These are phyloP conservation scores for Pythium inflatum DNA, from an alignment of 352 stramenopile genomes.

Conservation along the genomic window DNA sequence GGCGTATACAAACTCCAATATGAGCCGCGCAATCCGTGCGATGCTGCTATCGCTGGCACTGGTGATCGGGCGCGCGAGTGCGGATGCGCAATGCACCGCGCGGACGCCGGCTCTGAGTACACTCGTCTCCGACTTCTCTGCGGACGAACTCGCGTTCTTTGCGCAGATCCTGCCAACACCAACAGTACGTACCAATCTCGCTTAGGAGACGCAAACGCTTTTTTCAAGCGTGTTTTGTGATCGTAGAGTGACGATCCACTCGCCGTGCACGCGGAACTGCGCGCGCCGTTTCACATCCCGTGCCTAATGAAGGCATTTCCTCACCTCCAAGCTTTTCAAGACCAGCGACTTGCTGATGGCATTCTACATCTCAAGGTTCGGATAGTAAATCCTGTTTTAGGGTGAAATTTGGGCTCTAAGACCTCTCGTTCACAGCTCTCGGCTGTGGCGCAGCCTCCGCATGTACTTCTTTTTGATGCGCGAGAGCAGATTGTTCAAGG, in stretches of 20 bases:
- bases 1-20: no score
- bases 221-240: no score
- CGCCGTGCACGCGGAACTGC: slow-evolving; percentile 37
- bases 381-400: background rate
- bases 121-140: no score
- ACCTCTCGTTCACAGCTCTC: slow-evolving; percentile 36
- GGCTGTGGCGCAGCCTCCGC: slow-evolving; percentile 46
- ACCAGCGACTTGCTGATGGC: slow-evolving; percentile 7
- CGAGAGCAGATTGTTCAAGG: slow-evolving; percentile 36
- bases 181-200: no score
- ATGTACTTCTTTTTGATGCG: slow-evolving; percentile 48
- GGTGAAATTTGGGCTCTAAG: background rate
- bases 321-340: slow-evolving; percentile 37
- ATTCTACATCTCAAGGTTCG: slow-evolving; percentile 10
- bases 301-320: slow-evolving; percentile 45
- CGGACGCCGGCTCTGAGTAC: no score
- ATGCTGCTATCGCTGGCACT: no score
- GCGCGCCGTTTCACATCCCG: slow-evolving; percentile 46
- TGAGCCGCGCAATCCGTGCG: no score
- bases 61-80: no score
- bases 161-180: no score
- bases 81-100: no score
- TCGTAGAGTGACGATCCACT: slow-evolving; percentile 5
- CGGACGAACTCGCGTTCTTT: no score
- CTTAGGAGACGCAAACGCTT: no score